Percentiles rank a stretch among this genome's conserved stretches.
Evolutionary conservation across 352 stramenopile genomes (phyloP).

Genomic region (Phytophthora meadii): DNA sequence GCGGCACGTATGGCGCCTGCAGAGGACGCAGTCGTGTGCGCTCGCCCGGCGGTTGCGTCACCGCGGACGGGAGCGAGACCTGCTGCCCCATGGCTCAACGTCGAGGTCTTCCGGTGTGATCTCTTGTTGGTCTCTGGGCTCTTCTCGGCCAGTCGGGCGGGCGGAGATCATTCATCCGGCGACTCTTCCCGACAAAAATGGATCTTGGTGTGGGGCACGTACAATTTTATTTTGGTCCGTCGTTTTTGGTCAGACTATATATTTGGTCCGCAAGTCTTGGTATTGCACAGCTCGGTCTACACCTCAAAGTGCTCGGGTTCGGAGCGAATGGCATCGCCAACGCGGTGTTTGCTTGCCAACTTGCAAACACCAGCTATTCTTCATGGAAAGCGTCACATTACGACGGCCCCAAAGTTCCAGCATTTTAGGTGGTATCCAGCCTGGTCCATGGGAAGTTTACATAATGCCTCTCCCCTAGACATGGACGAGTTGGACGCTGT

Average conservation of each 20-base stretch:
- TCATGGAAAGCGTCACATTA: no score
- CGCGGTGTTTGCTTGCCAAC: no score
- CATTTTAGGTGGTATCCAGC: constrained; percentile 47
- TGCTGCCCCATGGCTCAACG: constrained; percentile 65
- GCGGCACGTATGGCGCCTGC: constrained; percentile 56
- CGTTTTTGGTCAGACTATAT: no score
- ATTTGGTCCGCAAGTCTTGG: no score
- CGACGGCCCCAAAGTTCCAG: no score
- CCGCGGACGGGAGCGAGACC: constrained; percentile 37
- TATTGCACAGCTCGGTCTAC: no score
- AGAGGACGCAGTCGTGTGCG: constrained; percentile 35
- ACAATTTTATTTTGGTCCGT: background rate
- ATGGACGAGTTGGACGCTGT: constrained; percentile 74
- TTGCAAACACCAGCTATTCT: no score
- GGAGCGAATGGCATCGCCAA: no score
- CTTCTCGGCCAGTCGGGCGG: constrained; percentile 22
- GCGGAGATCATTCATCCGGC: constrained; percentile 11
- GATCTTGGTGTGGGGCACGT: constrained; percentile 26
- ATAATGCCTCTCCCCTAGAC: constrained; percentile 63
- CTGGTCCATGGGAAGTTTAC: constrained; percentile 84
- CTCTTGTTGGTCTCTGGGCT: constrained; percentile 14
- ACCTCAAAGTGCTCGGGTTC: no score
- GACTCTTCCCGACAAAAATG: constrained; percentile 28
- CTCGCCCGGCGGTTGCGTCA: constrained; percentile 20
- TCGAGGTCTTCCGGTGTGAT: background rate